Base-by-base conservation (phyloP, 768 basidiomycete genomes). In the Phanerodontia chrysosporium region DNA sequence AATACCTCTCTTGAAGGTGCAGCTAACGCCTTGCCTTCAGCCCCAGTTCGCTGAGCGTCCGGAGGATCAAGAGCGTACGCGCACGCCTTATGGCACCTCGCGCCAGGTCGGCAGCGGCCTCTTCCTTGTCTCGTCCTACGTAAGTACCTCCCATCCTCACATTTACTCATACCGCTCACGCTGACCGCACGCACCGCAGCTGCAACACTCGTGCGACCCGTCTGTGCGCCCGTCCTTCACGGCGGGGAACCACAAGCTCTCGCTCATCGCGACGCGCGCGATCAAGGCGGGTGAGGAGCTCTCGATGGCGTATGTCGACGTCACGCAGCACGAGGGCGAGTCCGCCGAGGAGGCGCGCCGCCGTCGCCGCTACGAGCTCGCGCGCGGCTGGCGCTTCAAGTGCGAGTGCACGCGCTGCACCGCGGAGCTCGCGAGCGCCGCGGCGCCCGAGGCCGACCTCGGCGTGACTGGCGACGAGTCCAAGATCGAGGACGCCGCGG, bases 361-460 rank as follows among this genome's bases (percentile, higher is more conserved):
- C 57, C 78, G 87, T 45, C 76, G 91, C 62, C 80, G 92, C 30
- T 76, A 78, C 64, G 89, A 91, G 75, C 80, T 94, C 36, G 89
- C 82, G 24, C 80, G 87, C 45, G 91, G 92, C 32, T 94, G 92
- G 92, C 78, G 80, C 58, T 92, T 93, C 69, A 83, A 88, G 12
- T 94, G 92, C 67, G 71, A 75, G 51, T 94, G 92, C 69, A 71
- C 77, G 55, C 80, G 83, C 45, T 93, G 92, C 68, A 67, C 71
- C 36, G 75, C 73, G 55, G 91, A 93, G 69, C 68, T 59, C 53
- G 45, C 54, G n/a, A 63, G 69, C 29, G 57, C 58, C 14, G 62
- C n/a, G n/a, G n/a, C n/a, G n/a, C n/a, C 65, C 51, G 69, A 69
- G 57, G 36, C 58, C 36, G 67, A 75, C 55, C 61, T 76, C 29